A percentile compares a stretch with the other conserved stretches of the same genome.
Evolutionary conservation across 345 rosid species (phyloP).

Genomic region (Salix caprea): DNA sequence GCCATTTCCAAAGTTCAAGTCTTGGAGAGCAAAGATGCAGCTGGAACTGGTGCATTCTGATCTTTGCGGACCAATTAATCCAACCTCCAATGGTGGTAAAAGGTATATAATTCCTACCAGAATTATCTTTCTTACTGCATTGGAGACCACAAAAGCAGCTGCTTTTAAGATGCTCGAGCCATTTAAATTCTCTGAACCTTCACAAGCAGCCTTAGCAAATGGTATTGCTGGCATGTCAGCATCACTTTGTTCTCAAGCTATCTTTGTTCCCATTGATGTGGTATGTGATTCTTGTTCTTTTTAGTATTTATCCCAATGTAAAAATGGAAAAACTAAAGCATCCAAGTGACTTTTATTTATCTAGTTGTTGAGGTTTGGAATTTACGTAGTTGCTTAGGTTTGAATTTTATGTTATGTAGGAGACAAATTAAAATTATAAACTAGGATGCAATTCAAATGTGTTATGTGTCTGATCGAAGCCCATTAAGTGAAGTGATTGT

Average conservation of each 20-base stretch:
- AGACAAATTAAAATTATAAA: not conserved
- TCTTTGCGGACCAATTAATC: no score
- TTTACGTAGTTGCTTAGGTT: not conserved
- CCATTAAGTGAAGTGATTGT: not conserved
- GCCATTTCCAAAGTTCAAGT: no score
- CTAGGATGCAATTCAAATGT: not conserved
- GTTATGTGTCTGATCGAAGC: not conserved
- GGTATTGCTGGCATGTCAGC: conserved; percentile 94
- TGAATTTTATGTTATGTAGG: not conserved
- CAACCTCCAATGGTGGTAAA: no score
- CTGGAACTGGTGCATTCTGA: no score
- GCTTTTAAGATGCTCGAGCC: conserved; percentile 54
- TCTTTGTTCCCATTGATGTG: conserved; percentile 94
- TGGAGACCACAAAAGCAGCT: conserved; percentile 83
- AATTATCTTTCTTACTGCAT: conserved; percentile 76
- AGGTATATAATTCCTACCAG: conserved; percentile 83
- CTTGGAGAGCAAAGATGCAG: no score
- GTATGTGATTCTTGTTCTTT: conserved; percentile 38
- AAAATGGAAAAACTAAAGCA: not conserved
- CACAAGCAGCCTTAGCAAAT: conserved; percentile 88
- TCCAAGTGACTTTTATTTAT: not conserved
- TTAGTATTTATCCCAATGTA: not conserved
- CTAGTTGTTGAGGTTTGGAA: not conserved
- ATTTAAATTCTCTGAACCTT: conserved; percentile 49
- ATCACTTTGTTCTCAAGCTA: conserved; percentile 76